Percentiles rank a stretch among this genome's conserved stretches.
phyloP scores from a whole-genome alignment of 768 basidiomycete species.

The Lentinula lateritia region DNA sequence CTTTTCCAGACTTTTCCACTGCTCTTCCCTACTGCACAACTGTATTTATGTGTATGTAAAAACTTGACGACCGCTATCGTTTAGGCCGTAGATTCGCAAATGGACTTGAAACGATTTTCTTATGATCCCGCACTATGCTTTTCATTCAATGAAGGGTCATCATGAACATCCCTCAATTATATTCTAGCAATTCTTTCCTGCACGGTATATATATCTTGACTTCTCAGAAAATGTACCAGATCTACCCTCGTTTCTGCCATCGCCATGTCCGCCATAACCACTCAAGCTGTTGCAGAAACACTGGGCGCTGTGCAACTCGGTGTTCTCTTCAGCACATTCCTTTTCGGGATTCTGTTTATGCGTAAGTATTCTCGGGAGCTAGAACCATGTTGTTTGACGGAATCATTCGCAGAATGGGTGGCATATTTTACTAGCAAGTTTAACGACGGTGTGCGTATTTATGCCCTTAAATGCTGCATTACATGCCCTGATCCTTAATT shows the following conservation, averaged over 20 bases:
- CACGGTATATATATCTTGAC: background rate
- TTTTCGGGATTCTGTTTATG: background rate
- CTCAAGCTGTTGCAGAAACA: background rate
- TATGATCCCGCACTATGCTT: background rate
- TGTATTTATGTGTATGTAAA: no score
- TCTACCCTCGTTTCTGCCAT: background rate
- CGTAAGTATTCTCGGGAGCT: background rate
- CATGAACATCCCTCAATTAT: background rate
- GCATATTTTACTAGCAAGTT: background rate
- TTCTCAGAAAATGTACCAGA: background rate
- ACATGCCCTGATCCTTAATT: background rate
- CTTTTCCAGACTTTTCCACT: no score
- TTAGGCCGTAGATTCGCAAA: background rate
- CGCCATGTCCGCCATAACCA: background rate
- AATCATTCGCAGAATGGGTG: background rate
- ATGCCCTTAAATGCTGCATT: background rate
- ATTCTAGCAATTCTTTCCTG: background rate
- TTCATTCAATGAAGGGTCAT: background rate
- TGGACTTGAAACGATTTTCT: background rate
- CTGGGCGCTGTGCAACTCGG: background rate
- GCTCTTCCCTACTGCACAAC: no score
- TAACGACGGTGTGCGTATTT: background rate
- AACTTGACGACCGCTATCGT: background rate
- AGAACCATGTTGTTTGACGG: background rate
- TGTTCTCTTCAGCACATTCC: background rate